Evolutionary conservation across 129 eudicot species (phyloP), one percentile per base, ranked within the genome.

Genomic region (Flaveria sonorensis): DNA sequence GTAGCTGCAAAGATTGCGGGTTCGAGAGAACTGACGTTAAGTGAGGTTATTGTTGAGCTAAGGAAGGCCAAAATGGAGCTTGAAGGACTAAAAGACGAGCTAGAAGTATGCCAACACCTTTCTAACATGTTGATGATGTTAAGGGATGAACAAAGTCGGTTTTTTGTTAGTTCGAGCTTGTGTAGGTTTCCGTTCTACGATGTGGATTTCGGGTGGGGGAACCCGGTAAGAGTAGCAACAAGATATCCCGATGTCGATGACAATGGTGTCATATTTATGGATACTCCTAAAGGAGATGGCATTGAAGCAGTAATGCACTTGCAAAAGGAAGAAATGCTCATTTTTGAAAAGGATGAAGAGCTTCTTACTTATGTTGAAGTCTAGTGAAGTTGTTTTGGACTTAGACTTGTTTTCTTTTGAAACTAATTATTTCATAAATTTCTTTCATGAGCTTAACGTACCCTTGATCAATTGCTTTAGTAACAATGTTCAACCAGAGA

Each of bases 141-240:
- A 42, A 6, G 10, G 20, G 76, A 0, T 20, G 46, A 32, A n/a
- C 3, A 11, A 36, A 11, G 36, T 39, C 13, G 32, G 12, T 14
- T 36, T 39, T 56, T 23, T 7, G 8, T 64, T 16, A 64, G 12
- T 23, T 32, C 61, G 15, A 23, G 47, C 18, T 43, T 28, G 20
- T 13, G 61, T 74, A 16, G 70, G 23, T 19, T 57, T 69, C 85
- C 85, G 0, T 7, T 75, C 56, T 81, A 75, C 9, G 36, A 70
- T 0, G 52, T 75, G 7, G 77, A 81, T 50, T 81, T 81, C 18
- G 80, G 84, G 11, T 66, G 79, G 75, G 84, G 84, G 12, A 76
- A 61, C 32, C 77, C 85, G 15, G 57, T 39, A 10, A 39, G 10
- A 40, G 78, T 70, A 18, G 23, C 20, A 9, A 36, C 71, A 5